Conservation (phyloP, 768 basidiomycete species). For the Calocera viscosa region DNA sequence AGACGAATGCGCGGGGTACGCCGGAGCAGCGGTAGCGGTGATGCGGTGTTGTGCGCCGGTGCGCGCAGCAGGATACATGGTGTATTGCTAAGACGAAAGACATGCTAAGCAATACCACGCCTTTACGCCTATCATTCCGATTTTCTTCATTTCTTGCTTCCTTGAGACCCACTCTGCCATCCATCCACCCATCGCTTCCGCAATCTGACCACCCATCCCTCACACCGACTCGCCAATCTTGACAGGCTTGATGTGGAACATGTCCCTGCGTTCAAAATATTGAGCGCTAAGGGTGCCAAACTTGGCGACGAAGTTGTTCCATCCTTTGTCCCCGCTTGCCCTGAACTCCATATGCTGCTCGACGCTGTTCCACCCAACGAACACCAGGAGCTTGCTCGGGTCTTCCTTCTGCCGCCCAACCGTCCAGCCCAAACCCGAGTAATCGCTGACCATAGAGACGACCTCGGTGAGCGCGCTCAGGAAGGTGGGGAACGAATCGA, state of each 20-base stretch:
- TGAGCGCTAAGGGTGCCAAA: background rate
- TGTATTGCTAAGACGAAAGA: conserved; percentile 4
- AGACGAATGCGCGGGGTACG: conserved; percentile 25
- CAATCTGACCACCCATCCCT: background rate
- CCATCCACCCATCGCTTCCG: background rate
- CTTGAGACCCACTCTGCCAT: background rate
- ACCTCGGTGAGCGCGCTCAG: background rate
- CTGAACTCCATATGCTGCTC: conserved; percentile 4
- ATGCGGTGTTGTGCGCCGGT: background rate
- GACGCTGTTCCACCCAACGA: background rate
- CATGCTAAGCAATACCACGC: conserved; percentile 5
- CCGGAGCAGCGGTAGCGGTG: background rate
- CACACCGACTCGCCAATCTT: background rate
- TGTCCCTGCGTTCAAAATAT: background rate
- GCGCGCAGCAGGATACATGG: background rate
- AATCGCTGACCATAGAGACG: background rate
- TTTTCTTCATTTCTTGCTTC: background rate
- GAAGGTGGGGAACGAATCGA: background rate
- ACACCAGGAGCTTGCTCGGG: background rate
- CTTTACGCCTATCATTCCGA: conserved; percentile 1
- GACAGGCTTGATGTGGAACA: background rate
- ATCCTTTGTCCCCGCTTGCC: background rate
- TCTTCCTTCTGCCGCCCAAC: background rate
- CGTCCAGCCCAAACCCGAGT: background rate
- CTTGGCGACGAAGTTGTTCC: background rate